Conservation (phyloP, 345 rosid species). For the Physaria fendleri region DNA sequence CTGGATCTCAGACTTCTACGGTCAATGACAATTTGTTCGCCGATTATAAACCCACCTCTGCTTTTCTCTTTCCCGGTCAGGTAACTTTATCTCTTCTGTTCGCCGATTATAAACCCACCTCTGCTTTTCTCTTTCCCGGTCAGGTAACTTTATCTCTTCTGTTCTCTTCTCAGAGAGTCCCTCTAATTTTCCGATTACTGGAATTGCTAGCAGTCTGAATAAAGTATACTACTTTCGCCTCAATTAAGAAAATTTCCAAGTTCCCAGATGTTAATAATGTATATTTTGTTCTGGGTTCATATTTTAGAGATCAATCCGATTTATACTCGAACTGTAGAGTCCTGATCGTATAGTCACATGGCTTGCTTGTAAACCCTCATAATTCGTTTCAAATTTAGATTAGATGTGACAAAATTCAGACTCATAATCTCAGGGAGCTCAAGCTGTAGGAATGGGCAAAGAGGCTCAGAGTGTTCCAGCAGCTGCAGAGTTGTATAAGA, state of each 20-base stretch:
- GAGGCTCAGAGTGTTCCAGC: constrained; percentile 71
- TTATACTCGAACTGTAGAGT: not conserved
- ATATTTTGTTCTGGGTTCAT: not conserved
- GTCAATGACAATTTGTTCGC: constrained; percentile 58
- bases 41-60: constrained; percentile 67
- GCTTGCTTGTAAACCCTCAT: not conserved
- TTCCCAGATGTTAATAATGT: not conserved
- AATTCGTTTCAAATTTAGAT: not conserved
- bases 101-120: constrained; percentile 65
- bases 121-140: constrained; percentile 89
- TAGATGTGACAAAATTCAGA: not conserved
- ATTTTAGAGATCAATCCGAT: not conserved
- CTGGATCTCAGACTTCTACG: constrained; percentile 43
- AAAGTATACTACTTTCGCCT: not conserved
- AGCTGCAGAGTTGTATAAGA: constrained; percentile 70
- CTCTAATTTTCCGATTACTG: too few species aligned
- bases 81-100: constrained; percentile 42
- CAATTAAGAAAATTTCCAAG: not conserved
- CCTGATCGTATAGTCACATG: not conserved
- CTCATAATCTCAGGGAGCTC: constrained; percentile 68
- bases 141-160: constrained; percentile 50
- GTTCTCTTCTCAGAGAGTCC: too few species aligned
- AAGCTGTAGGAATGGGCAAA: constrained; percentile 95
- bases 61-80: constrained; percentile 97
- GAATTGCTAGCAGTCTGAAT: too few species aligned